A percentile compares a stretch with the other conserved stretches of the same genome.
These are phyloP conservation scores for Canariomyces notabilis DNA, from an alignment of 2,329 filamentous ascomycete species.

Conservation along the genomic window DNA sequence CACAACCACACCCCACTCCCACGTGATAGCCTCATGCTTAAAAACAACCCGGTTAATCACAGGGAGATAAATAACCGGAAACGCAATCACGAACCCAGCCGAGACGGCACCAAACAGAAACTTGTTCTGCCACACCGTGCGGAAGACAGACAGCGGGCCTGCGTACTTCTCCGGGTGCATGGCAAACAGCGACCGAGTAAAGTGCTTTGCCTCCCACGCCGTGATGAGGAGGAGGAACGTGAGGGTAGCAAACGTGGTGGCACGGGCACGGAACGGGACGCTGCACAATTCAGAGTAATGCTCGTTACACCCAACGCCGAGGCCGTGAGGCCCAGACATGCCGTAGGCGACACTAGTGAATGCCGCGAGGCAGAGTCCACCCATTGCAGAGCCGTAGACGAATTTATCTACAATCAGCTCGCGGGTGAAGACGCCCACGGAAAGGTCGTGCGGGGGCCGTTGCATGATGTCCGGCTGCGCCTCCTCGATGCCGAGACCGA, in stretches of 20 bases:
- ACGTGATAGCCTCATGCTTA: conserved; percentile 62
- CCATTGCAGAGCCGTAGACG: conserved; percentile 60
- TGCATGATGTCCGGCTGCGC: conserved; percentile 63
- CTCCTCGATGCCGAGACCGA: conserved; percentile 67
- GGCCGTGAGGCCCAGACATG: conserved; percentile 38
- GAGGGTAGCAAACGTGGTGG: conserved; percentile 63
- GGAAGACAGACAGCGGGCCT: conserved; percentile 47
- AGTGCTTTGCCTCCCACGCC: conserved; percentile 70
- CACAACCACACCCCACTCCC: conserved; percentile 68
- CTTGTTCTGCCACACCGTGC: conserved; percentile 62
- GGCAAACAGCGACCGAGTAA: conserved; percentile 63
- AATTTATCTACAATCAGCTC: conserved; percentile 64
- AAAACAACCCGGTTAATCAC: conserved; percentile 62
- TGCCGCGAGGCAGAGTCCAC: conserved; percentile 53
- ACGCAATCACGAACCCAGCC: conserved; percentile 55
- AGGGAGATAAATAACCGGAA: conserved; percentile 64
- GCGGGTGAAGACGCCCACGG: conserved; percentile 56
- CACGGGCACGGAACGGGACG: conserved; percentile 59
- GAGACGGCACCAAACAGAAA: conserved; percentile 62
- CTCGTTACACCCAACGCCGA: conserved; percentile 57
- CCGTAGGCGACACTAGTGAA: conserved; percentile 58
- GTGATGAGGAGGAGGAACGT: conserved; percentile 64
- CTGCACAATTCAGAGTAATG: conserved; percentile 45
- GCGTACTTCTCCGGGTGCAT: conserved; percentile 52
- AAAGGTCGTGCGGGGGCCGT: conserved; percentile 58